phyloP scores from a whole-genome alignment of 305 asterid species.

The Withania somnifera region DNA sequence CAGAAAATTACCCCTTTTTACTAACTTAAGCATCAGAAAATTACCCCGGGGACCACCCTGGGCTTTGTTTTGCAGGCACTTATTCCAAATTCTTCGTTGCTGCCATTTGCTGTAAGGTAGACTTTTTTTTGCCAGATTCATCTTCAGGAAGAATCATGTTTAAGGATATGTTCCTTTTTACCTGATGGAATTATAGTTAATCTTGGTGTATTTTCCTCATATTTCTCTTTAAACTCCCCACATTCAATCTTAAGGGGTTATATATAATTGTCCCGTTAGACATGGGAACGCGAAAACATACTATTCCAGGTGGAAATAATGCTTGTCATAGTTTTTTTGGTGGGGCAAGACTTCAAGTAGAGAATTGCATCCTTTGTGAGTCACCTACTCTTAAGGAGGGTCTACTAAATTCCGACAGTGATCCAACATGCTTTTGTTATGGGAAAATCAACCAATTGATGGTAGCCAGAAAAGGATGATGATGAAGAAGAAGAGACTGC shows the following conservation, averaged over 20 bases:
- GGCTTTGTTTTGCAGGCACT: no score
- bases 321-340: slow-evolving; percentile 50
- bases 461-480: slow-evolving; percentile 98
- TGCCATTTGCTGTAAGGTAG: no score
- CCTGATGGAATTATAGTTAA: slow-evolving; percentile 81
- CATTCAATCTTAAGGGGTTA: slow-evolving; percentile 57
- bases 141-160: slow-evolving; percentile 97
- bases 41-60: no score
- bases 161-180: slow-evolving; percentile 86
- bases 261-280: slow-evolving; percentile 70
- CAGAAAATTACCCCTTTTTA: no score
- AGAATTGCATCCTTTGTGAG: slow-evolving; percentile 61
- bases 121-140: slow-evolving; percentile 58
- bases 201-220: slow-evolving; percentile 58
- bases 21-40: no score
- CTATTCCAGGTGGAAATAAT: slow-evolving; percentile 18
- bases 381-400: slow-evolving; percentile 63
- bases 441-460: slow-evolving; percentile 89
- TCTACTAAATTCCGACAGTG: slow-evolving; percentile 75
- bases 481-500: no score
- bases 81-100: no score
- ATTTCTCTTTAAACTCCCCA: slow-evolving; percentile 57
- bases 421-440: slow-evolving; percentile 94
- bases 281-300: slow-evolving; percentile 26
- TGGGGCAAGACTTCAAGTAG: slow-evolving; percentile 88